Evolutionary conservation across 768 basidiomycete species (phyloP).

Genomic region (Pleurotus tuoliensis): DNA sequence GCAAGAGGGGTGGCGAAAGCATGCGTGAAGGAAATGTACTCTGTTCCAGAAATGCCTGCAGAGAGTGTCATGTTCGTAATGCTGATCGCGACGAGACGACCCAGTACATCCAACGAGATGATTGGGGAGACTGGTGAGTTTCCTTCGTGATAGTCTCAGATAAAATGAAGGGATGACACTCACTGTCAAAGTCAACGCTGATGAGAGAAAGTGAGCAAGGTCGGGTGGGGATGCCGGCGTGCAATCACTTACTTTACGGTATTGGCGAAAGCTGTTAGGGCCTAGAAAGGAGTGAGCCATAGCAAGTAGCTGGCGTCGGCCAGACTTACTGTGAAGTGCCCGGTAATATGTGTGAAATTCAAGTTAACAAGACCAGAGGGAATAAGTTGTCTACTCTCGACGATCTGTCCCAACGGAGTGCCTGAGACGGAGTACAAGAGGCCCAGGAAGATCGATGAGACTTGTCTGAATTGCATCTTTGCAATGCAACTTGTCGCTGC

Average conservation of each 20-base stretch:
- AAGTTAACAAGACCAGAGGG: background rate
- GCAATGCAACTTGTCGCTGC: too few species aligned
- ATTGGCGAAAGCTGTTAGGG: background rate
- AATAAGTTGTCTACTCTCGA: background rate
- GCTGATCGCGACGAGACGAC: background rate
- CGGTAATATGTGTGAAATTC: background rate
- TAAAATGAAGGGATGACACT: background rate
- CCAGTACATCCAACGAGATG: background rate
- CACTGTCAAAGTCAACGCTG: constrained; percentile 1
- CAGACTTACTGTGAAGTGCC: background rate
- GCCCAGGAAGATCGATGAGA: background rate
- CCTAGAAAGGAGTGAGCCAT: background rate
- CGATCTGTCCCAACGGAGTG: background rate
- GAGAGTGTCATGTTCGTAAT: background rate
- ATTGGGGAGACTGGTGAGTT: background rate
- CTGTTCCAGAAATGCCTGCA: background rate
- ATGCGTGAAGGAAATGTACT: background rate
- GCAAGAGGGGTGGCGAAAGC: background rate
- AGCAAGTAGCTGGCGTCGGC: too few species aligned
- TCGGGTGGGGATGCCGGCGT: background rate
- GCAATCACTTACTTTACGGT: background rate
- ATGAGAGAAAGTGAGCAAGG: background rate
- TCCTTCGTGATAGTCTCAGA: background rate
- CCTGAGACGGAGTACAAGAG: background rate
- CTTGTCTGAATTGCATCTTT: background rate